Evolutionary conservation across 805 yeast genomes (phyloP).

Genomic region (Saccharomycopsis capsularis): DNA sequence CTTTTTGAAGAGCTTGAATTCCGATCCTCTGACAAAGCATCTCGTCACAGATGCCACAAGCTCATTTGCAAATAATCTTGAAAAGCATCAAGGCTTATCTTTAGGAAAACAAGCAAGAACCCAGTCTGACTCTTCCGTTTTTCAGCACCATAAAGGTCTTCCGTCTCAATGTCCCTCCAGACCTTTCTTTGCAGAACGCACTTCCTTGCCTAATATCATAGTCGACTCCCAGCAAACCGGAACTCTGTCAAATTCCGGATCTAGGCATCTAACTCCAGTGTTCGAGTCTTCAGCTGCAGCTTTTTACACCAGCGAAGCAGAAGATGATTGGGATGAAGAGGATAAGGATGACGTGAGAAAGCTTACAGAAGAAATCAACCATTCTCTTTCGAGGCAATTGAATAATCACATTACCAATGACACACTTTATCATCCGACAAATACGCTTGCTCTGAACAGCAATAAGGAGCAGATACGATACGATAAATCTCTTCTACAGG

Average conservation of each 20-base stretch:
- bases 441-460: no score
- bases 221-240: not conserved
- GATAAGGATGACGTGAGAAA: not conserved
- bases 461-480: no score
- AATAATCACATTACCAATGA: not conserved
- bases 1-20: not conserved
- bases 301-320: not conserved
- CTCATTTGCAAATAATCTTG: not conserved
- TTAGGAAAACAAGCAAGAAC: no score
- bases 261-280: no score
- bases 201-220: not conserved
- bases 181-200: no score
- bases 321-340: no score
- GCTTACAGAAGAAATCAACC: conserved; percentile 4
- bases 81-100: no score
- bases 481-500: not conserved
- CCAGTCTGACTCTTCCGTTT: not conserved
- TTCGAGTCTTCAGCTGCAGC: no score
- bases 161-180: not conserved
- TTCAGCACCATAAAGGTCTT: not conserved
- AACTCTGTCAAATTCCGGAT: not conserved
- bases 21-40: not conserved
- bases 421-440: not conserved
- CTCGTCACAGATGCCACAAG: not conserved
- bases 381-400: not conserved